Evolutionary conservation across 495 filamentous ascomycete species (phyloP), one percentile per base, ranked within the genome.

Genomic region (Stereocaulon alpinum): DNA sequence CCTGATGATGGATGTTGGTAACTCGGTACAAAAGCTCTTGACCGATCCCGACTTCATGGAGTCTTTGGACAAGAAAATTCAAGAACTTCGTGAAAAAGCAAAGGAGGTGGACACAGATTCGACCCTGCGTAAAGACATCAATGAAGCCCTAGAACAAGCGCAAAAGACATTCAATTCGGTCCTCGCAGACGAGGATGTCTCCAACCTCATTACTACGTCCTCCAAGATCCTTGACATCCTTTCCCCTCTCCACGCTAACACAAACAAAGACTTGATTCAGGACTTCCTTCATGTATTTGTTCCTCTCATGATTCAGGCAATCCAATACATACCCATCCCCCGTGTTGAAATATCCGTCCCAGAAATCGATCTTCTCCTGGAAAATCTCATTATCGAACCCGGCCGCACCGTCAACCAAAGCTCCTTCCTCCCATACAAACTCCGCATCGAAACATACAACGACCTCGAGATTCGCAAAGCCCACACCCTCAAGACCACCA

Each of bases 351-450:
- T 96, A 7, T 85, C 88, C 1, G 85, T 87, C 4, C 92, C 89
- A 1, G 82, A 87, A 54, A 73, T 95, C 62, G 90, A 95, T 63
- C 80, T 97, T 12, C 74, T 97, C 0, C 72, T 97, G 9, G 92
- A 96, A 65, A 96, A 93, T 58, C 75, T 97, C 42, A 86, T 97
- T 54, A 75, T 97, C 40, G 91, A 97, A 63, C 92, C 92, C 0
- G 92, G 92, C 22, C 77, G 74, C 37, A 93, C 89, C 3, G 78
- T 95, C 63, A 93, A 95, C 68, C 79, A 83, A 61, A 85, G 86
- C 3, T 95, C 90, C 0, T 96, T 97, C 79, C 81, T 96, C 15
- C 92, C 92, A 0, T 91, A 88, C 70, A 81, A 84, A 42, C 77
- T 96, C 56, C 83, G 86, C 42, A 73, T 95, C 41, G 83, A 90